Evolutionary conservation across 768 basidiomycete genomes (phyloP), one percentile per base, ranked within the genome.

Genomic region (Boletus subparvulus): DNA sequence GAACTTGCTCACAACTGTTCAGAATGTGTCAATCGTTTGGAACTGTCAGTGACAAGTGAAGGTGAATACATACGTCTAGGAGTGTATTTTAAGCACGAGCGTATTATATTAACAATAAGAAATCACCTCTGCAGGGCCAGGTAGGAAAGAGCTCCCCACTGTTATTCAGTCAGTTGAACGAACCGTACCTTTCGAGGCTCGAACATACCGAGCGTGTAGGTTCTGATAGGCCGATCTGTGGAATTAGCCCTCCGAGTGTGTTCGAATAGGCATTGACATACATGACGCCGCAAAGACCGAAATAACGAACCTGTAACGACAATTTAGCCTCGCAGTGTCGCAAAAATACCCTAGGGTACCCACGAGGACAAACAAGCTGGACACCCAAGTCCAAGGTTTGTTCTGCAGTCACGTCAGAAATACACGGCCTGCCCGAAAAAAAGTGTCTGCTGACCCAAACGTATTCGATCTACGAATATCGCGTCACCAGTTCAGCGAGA

Each of bases 131-230:
- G 2, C 24, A 26, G 58, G 54, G 6, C 50, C 54, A 36, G 62
- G 44, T 10, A 63, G 26, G 21, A 63, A 53, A 10, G 58, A 55
- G 40, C 54, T 54, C 26, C 54, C 52, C 42, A 50, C 59, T 63
- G 11, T 26, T 1, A 21, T 39, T 42, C 16, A 13, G 41, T 65
- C 19, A 63, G 45, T 16, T 35, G 2, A 33, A 17, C 26, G 11
- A 17, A 16, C 17, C 19, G 0, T 7, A 24, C 30, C 1, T 28
- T 10, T 28, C 3, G 14, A 36, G 9, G 24, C 3, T 24, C 3
- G n/a, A 32, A 53, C 60, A 9, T 46, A 58, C 61, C 5, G 11
- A 62, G 3, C 5, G 50, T n/a, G 21, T n/a, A 26, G 1, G 17
- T 24, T n/a, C 60, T 61, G 40, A 37, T 19, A 12, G 12, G 5